Percentiles rank a stretch among this genome's conserved stretches.
phyloP scores from a whole-genome alignment of 2,329 filamentous ascomycete species.

The Sclerotinia subarctica region DNA sequence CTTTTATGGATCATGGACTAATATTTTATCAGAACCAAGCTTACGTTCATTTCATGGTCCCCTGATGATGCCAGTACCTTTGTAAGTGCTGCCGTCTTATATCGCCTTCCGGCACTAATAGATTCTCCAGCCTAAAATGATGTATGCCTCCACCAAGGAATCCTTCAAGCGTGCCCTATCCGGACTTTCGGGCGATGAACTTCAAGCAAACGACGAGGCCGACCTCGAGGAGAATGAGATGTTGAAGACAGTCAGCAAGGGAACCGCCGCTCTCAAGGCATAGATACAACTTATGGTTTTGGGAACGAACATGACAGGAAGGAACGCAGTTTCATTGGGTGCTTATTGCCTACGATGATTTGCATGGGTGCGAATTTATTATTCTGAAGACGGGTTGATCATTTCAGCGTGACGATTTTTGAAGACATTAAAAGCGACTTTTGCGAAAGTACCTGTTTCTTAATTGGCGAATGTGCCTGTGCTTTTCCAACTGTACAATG shows the following conservation, averaged over 20 bases:
- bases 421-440: constrained; percentile 23
- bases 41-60: constrained; percentile 76
- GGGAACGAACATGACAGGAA: constrained; percentile 17
- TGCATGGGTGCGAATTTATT: constrained; percentile 18
- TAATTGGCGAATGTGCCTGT: constrained; percentile 7
- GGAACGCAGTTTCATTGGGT: constrained; percentile 33
- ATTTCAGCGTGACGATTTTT: constrained; percentile 23
- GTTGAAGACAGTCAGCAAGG: constrained; percentile 64
- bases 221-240: constrained; percentile 77
- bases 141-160: constrained; percentile 86
- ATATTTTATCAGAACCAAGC: constrained; percentile 60
- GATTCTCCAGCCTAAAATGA: constrained; percentile 70
- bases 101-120: not conserved
- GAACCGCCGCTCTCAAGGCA: constrained; percentile 19
- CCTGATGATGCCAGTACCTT: constrained; percentile 76
- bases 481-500: constrained; percentile 14
- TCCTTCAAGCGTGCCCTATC: constrained; percentile 76
- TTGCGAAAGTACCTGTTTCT: constrained; percentile 14
- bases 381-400: constrained; percentile 20
- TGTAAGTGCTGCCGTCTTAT: constrained; percentile 38
- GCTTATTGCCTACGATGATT: constrained; percentile 30
- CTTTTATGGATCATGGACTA: constrained; percentile 25
- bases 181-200: constrained; percentile 65
- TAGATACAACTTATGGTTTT: constrained; percentile 13
- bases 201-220: constrained; percentile 80